Percentiles rank a stretch among this genome's conserved stretches.
These are phyloP conservation scores for Penicillium malachiteum DNA, from an alignment of 495 filamentous ascomycete genomes.

Conservation along the genomic window DNA sequence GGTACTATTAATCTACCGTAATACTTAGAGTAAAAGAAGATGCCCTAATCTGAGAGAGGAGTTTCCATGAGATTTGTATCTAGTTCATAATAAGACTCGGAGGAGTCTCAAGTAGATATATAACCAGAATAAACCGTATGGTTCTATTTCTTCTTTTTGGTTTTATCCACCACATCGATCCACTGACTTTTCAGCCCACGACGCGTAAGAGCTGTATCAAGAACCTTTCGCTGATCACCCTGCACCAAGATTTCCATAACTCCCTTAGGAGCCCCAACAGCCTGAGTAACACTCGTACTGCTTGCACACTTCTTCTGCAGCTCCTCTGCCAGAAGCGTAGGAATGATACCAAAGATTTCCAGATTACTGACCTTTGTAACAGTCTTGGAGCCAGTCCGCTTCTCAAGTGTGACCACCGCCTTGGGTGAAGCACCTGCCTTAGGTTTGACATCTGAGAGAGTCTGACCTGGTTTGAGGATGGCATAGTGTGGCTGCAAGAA, in stretches of 20 bases:
- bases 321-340: conserved; percentile 63
- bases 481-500: conserved; percentile 51
- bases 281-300: conserved; percentile 63
- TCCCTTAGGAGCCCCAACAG: conserved; percentile 60
- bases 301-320: conserved; percentile 70
- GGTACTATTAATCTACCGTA: neutral
- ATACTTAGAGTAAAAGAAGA: too few species aligned
- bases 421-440: conserved; percentile 62
- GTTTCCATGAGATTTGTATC: too few species aligned
- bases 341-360: conserved; percentile 62
- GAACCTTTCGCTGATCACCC: conserved; percentile 62
- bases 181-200: conserved; percentile 58
- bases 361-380: conserved; percentile 64
- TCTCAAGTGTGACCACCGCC: conserved; percentile 58
- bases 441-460: conserved; percentile 55
- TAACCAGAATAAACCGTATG: neutral
- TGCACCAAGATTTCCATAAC: conserved; percentile 72
- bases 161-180: conserved; percentile 68
- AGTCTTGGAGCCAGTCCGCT: conserved; percentile 66
- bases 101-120: too few species aligned
- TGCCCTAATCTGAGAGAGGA: too few species aligned
- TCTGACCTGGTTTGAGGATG: conserved; percentile 56
- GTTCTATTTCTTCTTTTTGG: conserved; percentile 62
- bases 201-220: conserved; percentile 59
- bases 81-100: too few species aligned